Conservation (phyloP, 176 grass and related monocot species). For the Carex scoparia region DNA sequence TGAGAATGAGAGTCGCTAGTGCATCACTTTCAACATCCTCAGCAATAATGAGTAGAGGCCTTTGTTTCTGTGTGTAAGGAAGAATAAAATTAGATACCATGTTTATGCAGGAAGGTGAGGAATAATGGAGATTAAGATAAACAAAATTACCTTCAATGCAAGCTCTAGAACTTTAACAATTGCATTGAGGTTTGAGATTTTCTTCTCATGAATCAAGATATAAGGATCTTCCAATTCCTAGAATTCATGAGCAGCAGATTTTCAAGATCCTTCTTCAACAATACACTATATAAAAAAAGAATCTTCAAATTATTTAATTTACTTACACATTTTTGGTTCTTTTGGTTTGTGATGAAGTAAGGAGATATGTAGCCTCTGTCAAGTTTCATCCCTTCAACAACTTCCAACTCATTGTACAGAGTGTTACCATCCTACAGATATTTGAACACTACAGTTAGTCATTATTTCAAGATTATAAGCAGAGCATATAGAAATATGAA, state of each 20-base stretch:
- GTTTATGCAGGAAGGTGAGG: not conserved
- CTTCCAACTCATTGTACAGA: constrained; percentile 87
- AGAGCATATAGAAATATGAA: not conserved
- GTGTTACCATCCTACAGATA: constrained; percentile 80
- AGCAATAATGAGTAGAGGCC: constrained; percentile 81
- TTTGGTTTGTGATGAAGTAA: constrained; percentile 86
- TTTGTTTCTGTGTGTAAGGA: constrained; percentile 64
- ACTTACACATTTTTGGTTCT: constrained; percentile 99
- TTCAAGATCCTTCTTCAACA: constrained; percentile 1
- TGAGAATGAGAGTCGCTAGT: constrained; percentile 80
- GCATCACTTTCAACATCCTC: constrained; percentile 99
- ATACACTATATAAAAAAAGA: not conserved
- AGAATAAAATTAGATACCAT: not conserved
- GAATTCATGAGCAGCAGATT: not conserved
- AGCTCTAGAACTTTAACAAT: constrained; percentile 85
- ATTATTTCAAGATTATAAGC: not conserved
- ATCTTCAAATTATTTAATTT: not conserved
- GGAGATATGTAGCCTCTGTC: constrained; percentile 98
- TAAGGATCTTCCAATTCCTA: constrained; percentile 92
- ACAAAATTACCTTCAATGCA: constrained; percentile 58
- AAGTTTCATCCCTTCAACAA: constrained; percentile 98
- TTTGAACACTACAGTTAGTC: constrained; percentile 8
- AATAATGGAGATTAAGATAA: not conserved
- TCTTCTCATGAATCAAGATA: constrained; percentile 98
- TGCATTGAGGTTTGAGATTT: constrained; percentile 66